Percentiles rank a stretch among this genome's conserved stretches.
Conservation (phyloP, 192 early-diverging fungal species). For the Phlyctochytrium arcticum region DNA sequence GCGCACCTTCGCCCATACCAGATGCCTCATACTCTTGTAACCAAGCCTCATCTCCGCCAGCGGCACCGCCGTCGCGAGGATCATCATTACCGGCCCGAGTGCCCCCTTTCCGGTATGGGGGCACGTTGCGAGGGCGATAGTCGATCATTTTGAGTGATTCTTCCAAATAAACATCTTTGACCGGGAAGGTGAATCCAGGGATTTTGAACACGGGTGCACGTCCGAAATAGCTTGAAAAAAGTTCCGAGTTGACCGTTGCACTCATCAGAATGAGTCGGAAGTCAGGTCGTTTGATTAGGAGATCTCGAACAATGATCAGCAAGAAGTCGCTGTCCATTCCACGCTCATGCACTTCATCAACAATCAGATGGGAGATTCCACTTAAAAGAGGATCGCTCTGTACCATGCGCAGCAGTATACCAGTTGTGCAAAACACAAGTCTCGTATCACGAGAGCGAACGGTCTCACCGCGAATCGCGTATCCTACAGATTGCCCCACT, state of each 20-base stretch:
- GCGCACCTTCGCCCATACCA: neutral
- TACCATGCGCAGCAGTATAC: constrained; percentile 69
- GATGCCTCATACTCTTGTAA: neutral
- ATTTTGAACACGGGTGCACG: constrained; percentile 42
- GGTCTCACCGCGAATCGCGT: constrained; percentile 70
- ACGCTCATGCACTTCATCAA: constrained; percentile 83
- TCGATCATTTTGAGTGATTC: constrained; percentile 53
- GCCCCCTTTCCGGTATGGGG: neutral
- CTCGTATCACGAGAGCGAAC: constrained; percentile 21
- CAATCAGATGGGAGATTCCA: constrained; percentile 62
- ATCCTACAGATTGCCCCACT: constrained; percentile 60
- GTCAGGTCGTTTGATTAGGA: constrained; percentile 48
- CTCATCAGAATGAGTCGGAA: constrained; percentile 65
- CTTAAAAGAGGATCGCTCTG: constrained; percentile 57
- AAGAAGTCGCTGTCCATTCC: constrained; percentile 63
- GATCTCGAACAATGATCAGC: constrained; percentile 61
- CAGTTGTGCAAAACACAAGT: constrained; percentile 55
- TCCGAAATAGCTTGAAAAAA: constrained; percentile 44
- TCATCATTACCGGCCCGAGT: too few relatives aligned
- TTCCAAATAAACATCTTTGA: constrained; percentile 59
- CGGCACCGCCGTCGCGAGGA: constrained; percentile 10
- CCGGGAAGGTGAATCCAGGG: constrained; percentile 58
- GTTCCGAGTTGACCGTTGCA: constrained; percentile 64
- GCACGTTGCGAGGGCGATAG: constrained; percentile 9
- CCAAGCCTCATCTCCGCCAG: neutral